phyloP scores from a whole-genome alignment of 495 filamentous ascomycete species.

The Talaromyces wortmannii region DNA sequence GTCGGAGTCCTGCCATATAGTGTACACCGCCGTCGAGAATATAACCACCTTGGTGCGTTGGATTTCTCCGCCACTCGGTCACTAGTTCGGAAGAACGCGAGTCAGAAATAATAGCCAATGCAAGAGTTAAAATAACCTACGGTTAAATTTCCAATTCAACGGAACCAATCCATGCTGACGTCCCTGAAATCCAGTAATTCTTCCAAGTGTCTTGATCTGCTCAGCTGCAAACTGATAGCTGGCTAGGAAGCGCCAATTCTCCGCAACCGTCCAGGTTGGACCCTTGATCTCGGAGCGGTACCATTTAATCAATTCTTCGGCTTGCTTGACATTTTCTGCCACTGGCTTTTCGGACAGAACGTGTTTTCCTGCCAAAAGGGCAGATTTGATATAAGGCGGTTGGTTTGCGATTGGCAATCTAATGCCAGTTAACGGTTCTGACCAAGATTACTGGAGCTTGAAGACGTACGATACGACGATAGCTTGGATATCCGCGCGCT shows the following conservation, averaged over 20 bases:
- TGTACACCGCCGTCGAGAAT: conserved; percentile 66
- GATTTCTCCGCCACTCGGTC: conserved; percentile 53
- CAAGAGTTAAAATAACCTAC: neutral
- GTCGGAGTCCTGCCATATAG: conserved; percentile 47
- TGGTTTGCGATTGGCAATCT: conserved; percentile 31
- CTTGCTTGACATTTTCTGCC: conserved; percentile 49
- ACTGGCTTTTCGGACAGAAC: conserved; percentile 74
- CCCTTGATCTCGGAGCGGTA: conserved; percentile 34
- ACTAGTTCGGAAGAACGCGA: neutral
- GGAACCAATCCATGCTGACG: conserved; percentile 41
- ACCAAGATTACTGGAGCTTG: neutral
- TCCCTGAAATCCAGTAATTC: conserved; percentile 52
- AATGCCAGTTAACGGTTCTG: neutral
- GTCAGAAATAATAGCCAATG: conserved; percentile 8
- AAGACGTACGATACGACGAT: conserved; percentile 57
- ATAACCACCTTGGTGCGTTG: conserved; percentile 62
- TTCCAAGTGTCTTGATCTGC: conserved; percentile 47
- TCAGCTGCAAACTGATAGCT: conserved; percentile 41
- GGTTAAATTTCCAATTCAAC: conserved; percentile 39
- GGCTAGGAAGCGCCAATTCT: conserved; percentile 61
- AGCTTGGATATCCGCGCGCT: conserved; percentile 56
- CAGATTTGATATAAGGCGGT: conserved; percentile 27
- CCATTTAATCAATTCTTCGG: conserved; percentile 47
- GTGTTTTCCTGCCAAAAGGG: conserved; percentile 67
- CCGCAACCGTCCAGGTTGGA: conserved; percentile 52